Base-by-base conservation (phyloP, 1,284 basidiomycete genomes). In the Fomitopsis schrenkii region DNA sequence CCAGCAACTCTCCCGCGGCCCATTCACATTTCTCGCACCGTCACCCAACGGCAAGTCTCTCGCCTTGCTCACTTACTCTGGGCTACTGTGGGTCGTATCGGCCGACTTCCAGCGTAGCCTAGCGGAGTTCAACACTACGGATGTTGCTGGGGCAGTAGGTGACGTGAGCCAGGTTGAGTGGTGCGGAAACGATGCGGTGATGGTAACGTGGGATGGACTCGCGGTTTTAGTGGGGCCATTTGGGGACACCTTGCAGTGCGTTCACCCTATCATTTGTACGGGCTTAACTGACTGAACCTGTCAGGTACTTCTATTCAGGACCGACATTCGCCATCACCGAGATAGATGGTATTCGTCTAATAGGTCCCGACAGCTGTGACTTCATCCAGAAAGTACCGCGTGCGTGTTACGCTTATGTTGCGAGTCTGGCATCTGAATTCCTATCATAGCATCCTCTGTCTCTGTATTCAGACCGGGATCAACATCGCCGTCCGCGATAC, bases 181-280 rank as follows among this genome's bases (percentile, higher is more conserved):
- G 97, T 98, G 96, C 71, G 96, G 96, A 5, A 95, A 95, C 72
- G 95, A 99, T 74, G 94, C 95, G 0, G 91, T 99, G 30, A 83
- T 95, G 2, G 82, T 98, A 17, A 90, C 88, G 2, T 98, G 94
- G 91, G 84, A 86, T 42, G 80, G 84, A n/a, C 78, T 89, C 52
- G 90, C 90, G 0, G 77, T 96, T 15, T 82, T 99, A 54, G 91
- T 98, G 9, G 96, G 97, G 2, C 97, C 97, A 4, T 93, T 89
- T 64, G 95, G 95, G 1, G 95, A 97, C 66, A 90, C 87, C 1
- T 77, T 98, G 28, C 84, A 85, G 93, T 96, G 72, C 68, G 90
- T 79, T 15, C 44, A 8, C 38, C 44, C 22, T 6, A 28, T 36
- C 41, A n/a, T 14, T 17, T 2, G 46, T n/a, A 45, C 30, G 19